phyloP scores from a whole-genome alignment of 495 filamentous ascomycete species.

The Trichoderma parareesei region DNA sequence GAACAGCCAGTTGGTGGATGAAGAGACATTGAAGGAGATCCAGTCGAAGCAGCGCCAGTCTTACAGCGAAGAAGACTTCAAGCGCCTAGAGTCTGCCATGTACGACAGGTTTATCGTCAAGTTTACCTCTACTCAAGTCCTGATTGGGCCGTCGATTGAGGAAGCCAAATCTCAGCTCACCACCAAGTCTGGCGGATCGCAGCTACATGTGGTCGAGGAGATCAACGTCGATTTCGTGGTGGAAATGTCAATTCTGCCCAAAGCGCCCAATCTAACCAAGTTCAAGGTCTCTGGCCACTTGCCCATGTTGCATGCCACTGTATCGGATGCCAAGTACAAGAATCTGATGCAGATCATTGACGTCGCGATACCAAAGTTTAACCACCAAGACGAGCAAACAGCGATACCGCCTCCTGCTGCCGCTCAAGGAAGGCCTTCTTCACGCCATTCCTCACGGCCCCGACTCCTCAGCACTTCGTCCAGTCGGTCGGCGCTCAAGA shows the following conservation, averaged over 20 bases:
- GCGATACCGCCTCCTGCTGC: constrained; percentile 9
- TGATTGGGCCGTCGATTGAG: constrained; percentile 91
- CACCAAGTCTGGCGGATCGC: constrained; percentile 56
- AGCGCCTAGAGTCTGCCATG: constrained; percentile 78
- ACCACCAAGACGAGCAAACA: constrained; percentile 36
- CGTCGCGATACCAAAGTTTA: constrained; percentile 83
- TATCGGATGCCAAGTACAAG: constrained; percentile 94
- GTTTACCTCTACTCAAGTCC: constrained; percentile 83
- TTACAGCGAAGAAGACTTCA: constrained; percentile 84
- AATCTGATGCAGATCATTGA: constrained; percentile 92
- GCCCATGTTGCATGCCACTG: constrained; percentile 81
- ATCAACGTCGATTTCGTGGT: constrained; percentile 95
- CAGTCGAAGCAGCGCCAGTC: constrained; percentile 83
- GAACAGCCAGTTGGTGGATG: constrained; percentile 86
- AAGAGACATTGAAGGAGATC: constrained; percentile 76
- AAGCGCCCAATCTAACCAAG: constrained; percentile 87
- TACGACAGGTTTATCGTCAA: constrained; percentile 94
- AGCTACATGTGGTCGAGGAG: constrained; percentile 85
- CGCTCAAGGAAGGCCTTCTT: constrained; percentile 31
- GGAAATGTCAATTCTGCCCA: constrained; percentile 87
- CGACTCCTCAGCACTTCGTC: constrained; percentile 33
- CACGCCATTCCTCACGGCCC: constrained; percentile 61
- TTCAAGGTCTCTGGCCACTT: constrained; percentile 85
- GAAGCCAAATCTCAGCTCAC: constrained; percentile 80
- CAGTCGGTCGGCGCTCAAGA: constrained; percentile 21